Conservation (phyloP, 2,329 filamentous ascomycete genomes). For the Diaporthe nobilis region DNA sequence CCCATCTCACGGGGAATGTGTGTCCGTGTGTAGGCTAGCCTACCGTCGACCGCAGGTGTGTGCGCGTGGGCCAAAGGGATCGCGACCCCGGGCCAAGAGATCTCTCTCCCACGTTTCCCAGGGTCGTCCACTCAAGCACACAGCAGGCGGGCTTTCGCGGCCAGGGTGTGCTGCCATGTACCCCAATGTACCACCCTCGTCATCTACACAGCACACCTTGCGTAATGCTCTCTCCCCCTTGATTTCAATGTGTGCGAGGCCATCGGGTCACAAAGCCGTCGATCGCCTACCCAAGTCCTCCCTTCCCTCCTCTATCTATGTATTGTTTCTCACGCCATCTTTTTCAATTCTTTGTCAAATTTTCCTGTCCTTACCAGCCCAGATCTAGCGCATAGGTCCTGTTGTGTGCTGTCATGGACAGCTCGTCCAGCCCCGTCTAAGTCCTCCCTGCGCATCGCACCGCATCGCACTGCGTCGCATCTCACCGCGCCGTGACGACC, state of each 20-base stretch:
- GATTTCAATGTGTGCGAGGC: conserved; percentile 18
- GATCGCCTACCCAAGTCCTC: conserved; percentile 21
- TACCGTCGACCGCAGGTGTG: not conserved
- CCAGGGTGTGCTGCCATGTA: not conserved
- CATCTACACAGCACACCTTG: conserved; percentile 22
- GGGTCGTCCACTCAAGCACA: not conserved
- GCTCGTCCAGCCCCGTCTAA: conserved; percentile 6
- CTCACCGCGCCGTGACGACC: not conserved
- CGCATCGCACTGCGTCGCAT: conserved; percentile 7
- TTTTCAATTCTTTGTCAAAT: not conserved
- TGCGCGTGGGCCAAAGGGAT: conserved; percentile 22
- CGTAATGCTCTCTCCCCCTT: conserved; percentile 25
- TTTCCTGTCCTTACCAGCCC: not conserved
- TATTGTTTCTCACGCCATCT: not conserved
- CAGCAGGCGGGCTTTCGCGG: not conserved
- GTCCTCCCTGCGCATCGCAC: conserved; percentile 13
- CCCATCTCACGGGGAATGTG: conserved; percentile 11
- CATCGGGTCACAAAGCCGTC: conserved; percentile 14
- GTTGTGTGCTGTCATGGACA: conserved; percentile 2
- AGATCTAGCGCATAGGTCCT: not conserved
- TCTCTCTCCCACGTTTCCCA: conserved; percentile 26
- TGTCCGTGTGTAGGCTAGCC: not conserved
- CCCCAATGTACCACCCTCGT: conserved; percentile 1
- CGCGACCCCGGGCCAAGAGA: conserved; percentile 22
- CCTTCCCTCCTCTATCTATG: conserved; percentile 12